A percentile compares a stretch with the other conserved stretches of the same genome.
These are phyloP conservation scores for Herpetospermum pedunculosum DNA, from an alignment of 306 rosid species.

Conservation along the genomic window DNA sequence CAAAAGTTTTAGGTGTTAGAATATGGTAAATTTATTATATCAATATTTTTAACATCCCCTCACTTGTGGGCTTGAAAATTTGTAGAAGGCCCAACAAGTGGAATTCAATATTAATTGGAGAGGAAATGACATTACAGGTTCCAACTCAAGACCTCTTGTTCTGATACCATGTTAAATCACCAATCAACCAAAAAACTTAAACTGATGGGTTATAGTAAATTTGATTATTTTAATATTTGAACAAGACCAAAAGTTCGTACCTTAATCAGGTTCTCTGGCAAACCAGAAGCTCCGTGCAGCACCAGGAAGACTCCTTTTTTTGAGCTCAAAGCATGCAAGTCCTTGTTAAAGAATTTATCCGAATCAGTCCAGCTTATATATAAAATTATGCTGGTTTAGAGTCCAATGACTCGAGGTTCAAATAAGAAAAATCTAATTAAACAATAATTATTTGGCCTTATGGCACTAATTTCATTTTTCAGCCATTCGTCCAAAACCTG, in stretches of 20 bases:
- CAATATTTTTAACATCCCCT: no score
- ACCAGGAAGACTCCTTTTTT: constrained; percentile 65
- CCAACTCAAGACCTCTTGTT: no score
- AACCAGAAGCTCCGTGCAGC: constrained; percentile 95
- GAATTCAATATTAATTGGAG: no score
- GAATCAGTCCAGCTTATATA: constrained; percentile 12
- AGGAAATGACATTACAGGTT: no score
- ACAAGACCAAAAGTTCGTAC: constrained; percentile 16
- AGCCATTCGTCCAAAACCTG: background rate
- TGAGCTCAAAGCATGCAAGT: constrained; percentile 45
- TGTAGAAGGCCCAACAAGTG: no score
- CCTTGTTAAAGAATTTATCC: constrained; percentile 30
- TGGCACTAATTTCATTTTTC: background rate
- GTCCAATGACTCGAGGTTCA: background rate
- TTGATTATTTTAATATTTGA: no score
- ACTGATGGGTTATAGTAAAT: no score
- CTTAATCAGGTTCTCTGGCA: constrained; percentile 62
- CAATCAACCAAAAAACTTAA: no score
- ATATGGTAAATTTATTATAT: no score
- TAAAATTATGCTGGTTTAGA: background rate
- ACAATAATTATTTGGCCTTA: background rate
- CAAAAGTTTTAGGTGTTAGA: no score
- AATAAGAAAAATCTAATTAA: background rate
- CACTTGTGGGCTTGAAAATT: no score
- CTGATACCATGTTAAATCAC: no score